Evolutionary conservation across 495 filamentous ascomycete species (phyloP).

Genomic region (Daldinia childiae): DNA sequence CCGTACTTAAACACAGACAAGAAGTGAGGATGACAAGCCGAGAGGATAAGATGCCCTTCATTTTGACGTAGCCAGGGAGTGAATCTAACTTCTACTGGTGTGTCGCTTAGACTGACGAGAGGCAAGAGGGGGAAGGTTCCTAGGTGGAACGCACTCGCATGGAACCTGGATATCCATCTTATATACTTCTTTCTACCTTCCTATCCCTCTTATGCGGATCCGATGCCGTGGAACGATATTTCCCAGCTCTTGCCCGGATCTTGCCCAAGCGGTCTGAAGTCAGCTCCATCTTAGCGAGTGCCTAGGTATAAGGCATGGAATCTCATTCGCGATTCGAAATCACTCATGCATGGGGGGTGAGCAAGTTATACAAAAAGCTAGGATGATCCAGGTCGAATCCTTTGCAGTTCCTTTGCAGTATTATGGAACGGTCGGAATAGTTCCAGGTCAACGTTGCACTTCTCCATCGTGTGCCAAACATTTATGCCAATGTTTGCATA

Average conservation of each 20-base stretch:
- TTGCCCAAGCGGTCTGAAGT: conserved; percentile 23
- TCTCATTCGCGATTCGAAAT: conserved; percentile 26
- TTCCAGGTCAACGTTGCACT: conserved; percentile 27
- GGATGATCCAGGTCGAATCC: conserved; percentile 22
- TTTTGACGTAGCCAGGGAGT: conserved; percentile 21
- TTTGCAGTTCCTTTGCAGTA: no score
- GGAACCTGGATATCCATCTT: conserved; percentile 25
- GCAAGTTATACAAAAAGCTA: neutral
- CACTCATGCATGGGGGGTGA: conserved; percentile 8
- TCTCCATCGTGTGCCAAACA: conserved; percentile 26
- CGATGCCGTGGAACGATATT: conserved; percentile 25
- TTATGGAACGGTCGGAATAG: conserved; percentile 7
- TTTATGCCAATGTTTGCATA: conserved; percentile 6
- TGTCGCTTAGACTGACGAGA: conserved; percentile 1
- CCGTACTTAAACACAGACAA: conserved; percentile 23
- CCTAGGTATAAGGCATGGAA: conserved; percentile 5
- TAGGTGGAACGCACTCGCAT: conserved; percentile 1
- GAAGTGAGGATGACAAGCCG: conserved; percentile 24
- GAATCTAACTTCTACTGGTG: neutral
- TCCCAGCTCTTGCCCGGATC: conserved; percentile 23
- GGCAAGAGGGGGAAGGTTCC: neutral
- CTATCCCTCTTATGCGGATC: conserved; percentile 1
- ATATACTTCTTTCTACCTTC: conserved; percentile 17
- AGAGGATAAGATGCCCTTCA: conserved; percentile 31
- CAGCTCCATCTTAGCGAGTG: conserved; percentile 10